A percentile compares a stretch with the other conserved stretches of the same genome.
Conservation (phyloP, 2,329 filamentous ascomycete species). For the Trichoderma sp. region DNA sequence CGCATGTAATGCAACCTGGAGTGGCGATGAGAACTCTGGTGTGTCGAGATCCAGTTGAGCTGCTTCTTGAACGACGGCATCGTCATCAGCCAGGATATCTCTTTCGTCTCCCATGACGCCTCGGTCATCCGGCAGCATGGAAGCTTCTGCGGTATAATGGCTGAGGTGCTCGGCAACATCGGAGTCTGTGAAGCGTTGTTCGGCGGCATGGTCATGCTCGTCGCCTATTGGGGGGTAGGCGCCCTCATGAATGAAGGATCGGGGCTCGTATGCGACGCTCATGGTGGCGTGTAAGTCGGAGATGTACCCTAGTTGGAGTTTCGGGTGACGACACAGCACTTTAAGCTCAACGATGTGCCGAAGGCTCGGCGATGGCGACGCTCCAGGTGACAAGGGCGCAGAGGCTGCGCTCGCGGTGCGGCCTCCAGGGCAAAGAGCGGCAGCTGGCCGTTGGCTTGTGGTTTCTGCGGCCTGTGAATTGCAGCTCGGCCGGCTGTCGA, state of each 20-base stretch:
- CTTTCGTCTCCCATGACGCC: slow-evolving; percentile 43
- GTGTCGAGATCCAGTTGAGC: slow-evolving; percentile 46
- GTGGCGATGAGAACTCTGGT: slow-evolving; percentile 42
- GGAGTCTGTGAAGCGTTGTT: slow-evolving; percentile 49
- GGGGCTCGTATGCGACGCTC: slow-evolving; percentile 57
- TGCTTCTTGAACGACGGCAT: slow-evolving; percentile 44
- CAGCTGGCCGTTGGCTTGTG: slow-evolving; percentile 23
- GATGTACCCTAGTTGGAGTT: slow-evolving; percentile 10
- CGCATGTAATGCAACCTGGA: slow-evolving; percentile 40
- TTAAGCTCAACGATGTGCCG: slow-evolving; percentile 23
- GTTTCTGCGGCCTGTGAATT: slow-evolving; percentile 25
- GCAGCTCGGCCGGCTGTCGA: slow-evolving; percentile 30
- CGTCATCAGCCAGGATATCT: slow-evolving; percentile 46
- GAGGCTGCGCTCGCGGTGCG: slow-evolving; percentile 6
- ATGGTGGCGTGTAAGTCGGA: slow-evolving; percentile 41
- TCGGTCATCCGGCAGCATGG: slow-evolving; percentile 45
- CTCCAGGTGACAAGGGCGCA: slow-evolving; percentile 9
- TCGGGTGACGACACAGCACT: slow-evolving; percentile 26
- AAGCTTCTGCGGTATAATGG: slow-evolving; percentile 48
- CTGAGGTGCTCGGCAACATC: slow-evolving; percentile 50
- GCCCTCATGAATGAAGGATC: slow-evolving; percentile 54
- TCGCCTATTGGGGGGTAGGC: slow-evolving; percentile 53
- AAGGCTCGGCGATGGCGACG: slow-evolving; percentile 15
- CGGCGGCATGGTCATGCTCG: slow-evolving; percentile 47
- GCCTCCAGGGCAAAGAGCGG: slow-evolving; percentile 3